A percentile compares a stretch with the other conserved stretches of the same genome.
phyloP scores from a whole-genome alignment of 441 rosid genomes.

The Adansonia rubrostipa region DNA sequence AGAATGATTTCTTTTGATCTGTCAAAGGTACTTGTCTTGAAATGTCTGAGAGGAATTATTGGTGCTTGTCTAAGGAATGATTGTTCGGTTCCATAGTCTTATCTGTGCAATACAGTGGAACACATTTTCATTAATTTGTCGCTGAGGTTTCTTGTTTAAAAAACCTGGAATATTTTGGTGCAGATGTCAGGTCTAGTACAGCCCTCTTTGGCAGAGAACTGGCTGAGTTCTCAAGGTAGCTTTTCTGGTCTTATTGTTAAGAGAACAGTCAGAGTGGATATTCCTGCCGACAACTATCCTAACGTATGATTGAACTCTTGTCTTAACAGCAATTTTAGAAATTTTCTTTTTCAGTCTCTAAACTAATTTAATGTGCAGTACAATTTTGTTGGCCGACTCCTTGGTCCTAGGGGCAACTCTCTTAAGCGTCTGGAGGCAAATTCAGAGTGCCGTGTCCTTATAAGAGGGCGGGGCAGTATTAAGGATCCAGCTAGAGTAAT shows the following conservation, averaged over 20 bases:
- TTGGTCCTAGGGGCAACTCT: slow-evolving; percentile 98
- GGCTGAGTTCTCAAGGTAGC: slow-evolving; percentile 82
- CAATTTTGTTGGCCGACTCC: slow-evolving; percentile 98
- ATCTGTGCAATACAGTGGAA: slow-evolving; percentile 7
- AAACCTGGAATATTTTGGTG: slow-evolving; percentile 42
- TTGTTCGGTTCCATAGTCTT: background rate
- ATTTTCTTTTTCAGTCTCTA: slow-evolving; percentile 24
- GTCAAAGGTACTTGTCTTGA: background rate
- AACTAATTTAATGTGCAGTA: slow-evolving; percentile 53
- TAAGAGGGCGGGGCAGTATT: slow-evolving; percentile 96
- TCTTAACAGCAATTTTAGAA: background rate
- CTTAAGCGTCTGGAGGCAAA: slow-evolving; percentile 95
- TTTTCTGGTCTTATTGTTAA: slow-evolving; percentile 88
- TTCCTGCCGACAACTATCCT: slow-evolving; percentile 86
- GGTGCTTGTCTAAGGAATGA: background rate
- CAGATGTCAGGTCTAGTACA: slow-evolving; percentile 73
- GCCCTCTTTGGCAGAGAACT: slow-evolving; percentile 70
- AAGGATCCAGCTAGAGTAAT: slow-evolving; percentile 90
- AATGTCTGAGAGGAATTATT: background rate
- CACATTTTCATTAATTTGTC: slow-evolving; percentile 19
- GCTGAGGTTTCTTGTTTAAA: slow-evolving; percentile 32
- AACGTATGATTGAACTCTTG: slow-evolving; percentile 55
- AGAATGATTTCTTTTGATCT: background rate
- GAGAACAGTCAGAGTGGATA: slow-evolving; percentile 90
- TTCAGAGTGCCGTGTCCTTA: slow-evolving; percentile 91